phyloP scores from a whole-genome alignment of 2,329 filamentous ascomycete species.

The Neopestalotiopsis clavispora region DNA sequence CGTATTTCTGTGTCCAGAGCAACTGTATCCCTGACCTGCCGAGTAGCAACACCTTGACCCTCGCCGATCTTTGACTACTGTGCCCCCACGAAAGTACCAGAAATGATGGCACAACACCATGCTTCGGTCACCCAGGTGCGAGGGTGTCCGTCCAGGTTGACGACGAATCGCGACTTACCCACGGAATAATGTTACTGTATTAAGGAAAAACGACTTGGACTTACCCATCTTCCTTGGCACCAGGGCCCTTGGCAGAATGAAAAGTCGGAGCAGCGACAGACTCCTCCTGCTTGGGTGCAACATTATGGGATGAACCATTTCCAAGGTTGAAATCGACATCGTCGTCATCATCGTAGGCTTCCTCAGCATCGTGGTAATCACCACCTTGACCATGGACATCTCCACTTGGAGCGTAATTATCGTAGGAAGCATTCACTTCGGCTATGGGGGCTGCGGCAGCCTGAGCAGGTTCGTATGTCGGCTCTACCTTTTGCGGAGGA shows the following conservation, averaged over 20 bases:
- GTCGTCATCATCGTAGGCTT: constrained; percentile 57
- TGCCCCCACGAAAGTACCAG: neutral
- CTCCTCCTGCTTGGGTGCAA: constrained; percentile 35
- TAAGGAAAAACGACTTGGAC: constrained; percentile 44
- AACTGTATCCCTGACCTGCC: constrained; percentile 18
- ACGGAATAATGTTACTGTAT: neutral
- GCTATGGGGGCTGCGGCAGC: constrained; percentile 30
- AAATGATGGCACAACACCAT: neutral
- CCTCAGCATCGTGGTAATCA: constrained; percentile 44
- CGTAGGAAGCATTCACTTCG: constrained; percentile 15
- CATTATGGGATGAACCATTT: constrained; percentile 41
- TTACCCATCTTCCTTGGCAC: constrained; percentile 93
- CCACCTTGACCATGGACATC: constrained; percentile 41
- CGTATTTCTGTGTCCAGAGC: constrained; percentile 28
- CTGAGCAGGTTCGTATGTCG: constrained; percentile 17
- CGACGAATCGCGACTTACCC: constrained; percentile 5
- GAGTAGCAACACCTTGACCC: neutral
- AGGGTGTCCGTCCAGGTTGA: neutral
- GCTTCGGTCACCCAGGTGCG: neutral
- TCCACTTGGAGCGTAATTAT: neutral
- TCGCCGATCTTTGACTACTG: constrained; percentile 4
- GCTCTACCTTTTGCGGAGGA: constrained; percentile 15
- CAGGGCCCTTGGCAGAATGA: constrained; percentile 53
- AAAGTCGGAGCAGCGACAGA: constrained; percentile 37
- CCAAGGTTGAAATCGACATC: constrained; percentile 65